Base-by-base conservation (phyloP, 176 grass and related monocot species). In the Echinochloa phyllopogon region DNA sequence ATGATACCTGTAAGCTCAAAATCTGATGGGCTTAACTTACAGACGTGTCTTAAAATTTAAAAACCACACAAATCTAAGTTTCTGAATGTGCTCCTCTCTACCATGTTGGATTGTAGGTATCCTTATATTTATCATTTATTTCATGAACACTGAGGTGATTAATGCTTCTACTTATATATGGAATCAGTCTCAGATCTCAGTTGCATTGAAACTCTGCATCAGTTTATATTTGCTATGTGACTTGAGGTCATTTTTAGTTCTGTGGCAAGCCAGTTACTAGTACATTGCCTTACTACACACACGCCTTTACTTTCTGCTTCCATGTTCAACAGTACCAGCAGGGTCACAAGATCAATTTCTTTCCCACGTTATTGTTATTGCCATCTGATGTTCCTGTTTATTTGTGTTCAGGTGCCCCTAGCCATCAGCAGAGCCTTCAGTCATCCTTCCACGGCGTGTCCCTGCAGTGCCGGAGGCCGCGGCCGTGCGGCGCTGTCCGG, bases 361-460 rank as follows among this genome's bases (percentile, higher is more conserved):
- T 33, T 33, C 29, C 29, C 29, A 33, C 29, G 29, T 33, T 33
- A 33, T 33, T 33, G 29, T 33, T 36, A 4, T 21, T 75, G 15
- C 49, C 7, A 75, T 75, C 49, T 55, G 49, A 38, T 17, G 6
- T 1, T 9, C 49, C 17, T 55, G 29, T 65, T 37, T 8, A 10
- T 20, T 85, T 82, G 73, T 62, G 74, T 27, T 81, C 82, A 51
- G 65, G 73, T 64, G 37, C 60, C 80, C 25, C 82, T 15, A 69
- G 87, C 66, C 79, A 65, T 0, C 55, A 81, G 21, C 77, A 78
- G 49, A 87, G 52, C 65, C 65, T 89, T 17, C 84, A 77, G 45
- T 82, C 91, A 10, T 69, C 87, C 33, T 96, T 92, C 75, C 43
- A 24, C 6, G 91, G 93, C 67, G 13, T 80, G 70, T 87, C 93